These are phyloP conservation scores for Hypericum androsaemum DNA, from an alignment of 345 rosid species.

Conservation along the genomic window DNA sequence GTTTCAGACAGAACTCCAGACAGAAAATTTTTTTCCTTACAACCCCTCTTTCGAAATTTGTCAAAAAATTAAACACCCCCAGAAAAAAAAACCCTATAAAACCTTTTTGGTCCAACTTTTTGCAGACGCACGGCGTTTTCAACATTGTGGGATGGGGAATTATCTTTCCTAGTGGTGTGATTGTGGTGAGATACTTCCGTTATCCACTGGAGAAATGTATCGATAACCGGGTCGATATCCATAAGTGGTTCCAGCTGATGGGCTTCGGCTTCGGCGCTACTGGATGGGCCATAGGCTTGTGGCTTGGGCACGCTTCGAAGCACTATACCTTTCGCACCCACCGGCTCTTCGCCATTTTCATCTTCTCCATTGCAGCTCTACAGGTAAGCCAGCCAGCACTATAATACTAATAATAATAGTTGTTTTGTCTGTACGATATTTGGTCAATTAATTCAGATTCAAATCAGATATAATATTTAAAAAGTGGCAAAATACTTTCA, in stretches of 20 bases:
- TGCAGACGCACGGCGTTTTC: constrained; percentile 40
- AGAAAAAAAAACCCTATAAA: too few relatives aligned
- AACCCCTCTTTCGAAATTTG: too few relatives aligned
- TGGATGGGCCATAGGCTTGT: constrained; percentile 39
- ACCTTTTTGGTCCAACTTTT: not conserved
- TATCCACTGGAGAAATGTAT: constrained; percentile 15
- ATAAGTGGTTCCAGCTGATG: constrained; percentile 27
- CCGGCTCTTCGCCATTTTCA: constrained; percentile 26
- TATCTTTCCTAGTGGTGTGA: constrained; percentile 38
- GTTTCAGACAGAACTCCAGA: too few relatives aligned
- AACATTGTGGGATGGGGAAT: constrained; percentile 50
- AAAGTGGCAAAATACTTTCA: too few relatives aligned
- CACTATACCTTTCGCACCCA: constrained; percentile 28
- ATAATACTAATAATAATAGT: too few relatives aligned
- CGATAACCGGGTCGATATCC: constrained; percentile 16
- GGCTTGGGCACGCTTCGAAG: constrained; percentile 32
- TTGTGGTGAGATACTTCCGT: constrained; percentile 34
- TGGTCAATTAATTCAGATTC: too few relatives aligned
- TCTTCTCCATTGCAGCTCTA: constrained; percentile 35
- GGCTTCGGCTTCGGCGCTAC: constrained; percentile 34
- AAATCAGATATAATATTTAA: too few relatives aligned
- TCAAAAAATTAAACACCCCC: too few relatives aligned
- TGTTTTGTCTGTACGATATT: too few relatives aligned
- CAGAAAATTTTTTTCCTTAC: too few relatives aligned
- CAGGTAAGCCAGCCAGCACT: constrained; percentile 29